phyloP scores from a whole-genome alignment of 225 moss, liverwort and hornwort genomes.

The Antitrichia curtipendula region DNA sequence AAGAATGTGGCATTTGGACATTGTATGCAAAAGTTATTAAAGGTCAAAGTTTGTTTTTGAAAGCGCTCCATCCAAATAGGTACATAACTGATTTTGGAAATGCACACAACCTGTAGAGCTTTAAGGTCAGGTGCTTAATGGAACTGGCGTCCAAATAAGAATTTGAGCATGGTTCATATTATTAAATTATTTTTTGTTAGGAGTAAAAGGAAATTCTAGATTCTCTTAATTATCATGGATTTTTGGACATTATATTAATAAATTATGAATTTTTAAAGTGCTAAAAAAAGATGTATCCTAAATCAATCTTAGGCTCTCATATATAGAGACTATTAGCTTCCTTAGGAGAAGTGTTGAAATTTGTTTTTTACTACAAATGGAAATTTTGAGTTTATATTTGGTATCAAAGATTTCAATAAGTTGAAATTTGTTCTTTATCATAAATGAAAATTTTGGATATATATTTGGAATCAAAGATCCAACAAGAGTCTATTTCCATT shows the following conservation, averaged over 20 bases:
- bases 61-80: too few relatives aligned
- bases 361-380: rapidly evolving
- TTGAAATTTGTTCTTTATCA: neutral
- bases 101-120: too few relatives aligned
- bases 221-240: neutral
- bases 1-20: too few relatives aligned
- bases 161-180: neutral
- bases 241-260: neutral
- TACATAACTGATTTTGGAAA: too few relatives aligned
- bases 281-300: neutral
- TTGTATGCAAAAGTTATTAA: too few relatives aligned
- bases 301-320: too few relatives aligned
- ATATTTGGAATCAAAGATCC: rapidly evolving
- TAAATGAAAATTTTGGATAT: neutral
- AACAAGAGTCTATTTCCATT: too few relatives aligned
- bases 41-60: too few relatives aligned
- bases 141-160: neutral
- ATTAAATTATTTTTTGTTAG: neutral
- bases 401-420: rapidly evolving
- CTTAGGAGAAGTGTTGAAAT: rapidly evolving
- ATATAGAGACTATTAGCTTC: too few relatives aligned
- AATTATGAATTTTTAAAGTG: neutral
- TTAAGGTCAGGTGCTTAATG: too few relatives aligned
- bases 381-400: neutral
- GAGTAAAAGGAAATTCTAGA: neutral